Base-by-base conservation (phyloP, 805 yeast species). In the Wickerhamomyces bisporus region DNA sequence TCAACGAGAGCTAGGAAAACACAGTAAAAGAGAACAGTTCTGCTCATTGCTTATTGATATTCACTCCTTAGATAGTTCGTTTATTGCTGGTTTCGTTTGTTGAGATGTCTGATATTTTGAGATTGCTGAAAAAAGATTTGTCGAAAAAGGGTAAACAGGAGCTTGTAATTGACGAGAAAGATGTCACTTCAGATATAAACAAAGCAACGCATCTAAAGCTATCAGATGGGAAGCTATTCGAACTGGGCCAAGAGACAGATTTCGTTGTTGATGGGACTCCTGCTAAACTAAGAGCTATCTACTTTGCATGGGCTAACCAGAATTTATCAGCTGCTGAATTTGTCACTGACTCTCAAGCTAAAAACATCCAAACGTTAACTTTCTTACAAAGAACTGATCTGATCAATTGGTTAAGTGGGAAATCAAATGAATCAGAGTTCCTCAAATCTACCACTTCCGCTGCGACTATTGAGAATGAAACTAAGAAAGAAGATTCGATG, bases 331-430 rank as follows among this genome's bases (percentile, higher is more conserved):
- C 88, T 32, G 81, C 96, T 11, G 95, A 86, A 38, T 89, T 91
- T 57, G 73, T 87, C 42, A 72, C 79, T 10, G 79, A 75, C 27
- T 86, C 96, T 46, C 81, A 77, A 50, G 72, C 70, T 35, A 64
- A 72, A 28, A 71, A 75, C 3, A 70, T 91, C 25, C 69, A 77
- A 3, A 86, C 86, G 45, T 74, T 91, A 55, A 79, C 86, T 40
- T 89, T 91, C 55, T 62, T 86, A 56, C 95, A 87, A 51, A 79
- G 94, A 61, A 80, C 87, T 8, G 96, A 91, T 55, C 70, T 91
- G 43, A 70, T 82, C 38, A 74, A 86, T 23, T 89, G 93, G 88
- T 70, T 91, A 36, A 73, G 72, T 42, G 96, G 96, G 4, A 69
- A 76, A 16, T 66, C 79, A 3, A 77, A 71, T 27, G 67, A 71